Percentiles rank a stretch among this genome's conserved stretches.
Evolutionary conservation across 108 stramenopile species (phyloP).

Genomic region (Aurantiochytrium sp.): DNA sequence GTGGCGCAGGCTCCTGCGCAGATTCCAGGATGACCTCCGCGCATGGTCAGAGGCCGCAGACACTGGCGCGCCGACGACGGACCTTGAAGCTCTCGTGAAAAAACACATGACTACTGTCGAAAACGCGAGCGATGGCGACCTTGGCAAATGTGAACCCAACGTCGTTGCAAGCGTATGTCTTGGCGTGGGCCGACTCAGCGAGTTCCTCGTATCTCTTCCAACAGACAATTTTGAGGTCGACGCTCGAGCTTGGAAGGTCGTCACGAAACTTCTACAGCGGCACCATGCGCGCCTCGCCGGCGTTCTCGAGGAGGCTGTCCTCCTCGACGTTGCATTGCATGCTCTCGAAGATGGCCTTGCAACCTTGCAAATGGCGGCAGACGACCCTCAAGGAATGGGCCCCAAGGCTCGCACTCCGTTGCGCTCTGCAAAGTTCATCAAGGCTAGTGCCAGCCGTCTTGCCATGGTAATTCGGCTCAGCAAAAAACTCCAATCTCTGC

Average conservation of each 20-base stretch:
- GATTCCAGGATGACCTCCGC: too few relatives aligned
- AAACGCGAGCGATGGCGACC: too few relatives aligned
- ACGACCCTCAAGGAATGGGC: neutral
- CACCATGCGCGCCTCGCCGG: neutral
- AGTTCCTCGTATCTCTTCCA: neutral
- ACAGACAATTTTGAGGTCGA: neutral
- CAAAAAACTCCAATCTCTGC: neutral
- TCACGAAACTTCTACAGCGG: neutral
- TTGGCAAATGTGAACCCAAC: too few relatives aligned
- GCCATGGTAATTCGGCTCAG: neutral
- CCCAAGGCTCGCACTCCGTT: neutral
- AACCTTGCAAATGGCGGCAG: neutral
- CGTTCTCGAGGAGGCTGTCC: neutral
- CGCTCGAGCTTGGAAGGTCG: neutral
- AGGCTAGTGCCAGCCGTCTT: neutral
- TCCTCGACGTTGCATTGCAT: neutral
- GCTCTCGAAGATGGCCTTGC: neutral
- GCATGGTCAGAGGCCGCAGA: too few relatives aligned
- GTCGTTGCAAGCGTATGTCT: neutral
- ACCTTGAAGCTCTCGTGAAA: too few relatives aligned
- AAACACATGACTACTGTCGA: too few relatives aligned
- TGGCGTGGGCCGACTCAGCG: neutral
- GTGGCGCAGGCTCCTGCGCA: too few relatives aligned
- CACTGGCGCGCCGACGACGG: too few relatives aligned
- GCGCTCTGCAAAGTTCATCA: neutral